Percentiles rank a stretch among this genome's conserved stretches.
phyloP scores from a whole-genome alignment of 176 grass and related monocot genomes.

The Triticum urartu region DNA sequence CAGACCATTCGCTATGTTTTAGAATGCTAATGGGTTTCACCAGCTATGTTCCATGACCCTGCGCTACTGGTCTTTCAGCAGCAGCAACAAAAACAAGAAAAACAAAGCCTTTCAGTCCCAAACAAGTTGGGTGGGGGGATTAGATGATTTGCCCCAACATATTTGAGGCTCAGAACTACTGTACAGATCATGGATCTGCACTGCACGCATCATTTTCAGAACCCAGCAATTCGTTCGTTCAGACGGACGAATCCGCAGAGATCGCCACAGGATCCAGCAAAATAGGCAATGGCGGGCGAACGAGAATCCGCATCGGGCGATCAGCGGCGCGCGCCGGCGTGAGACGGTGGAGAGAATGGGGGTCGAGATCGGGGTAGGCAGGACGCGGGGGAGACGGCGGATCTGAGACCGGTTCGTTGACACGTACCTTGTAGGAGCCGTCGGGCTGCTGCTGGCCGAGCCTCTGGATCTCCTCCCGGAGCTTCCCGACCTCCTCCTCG shows the following conservation, averaged over 20 bases:
- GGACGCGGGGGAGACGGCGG: background rate
- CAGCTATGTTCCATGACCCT: background rate
- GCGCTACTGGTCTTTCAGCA: background rate
- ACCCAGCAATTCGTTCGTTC: background rate
- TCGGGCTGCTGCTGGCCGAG: slow-evolving; percentile 73
- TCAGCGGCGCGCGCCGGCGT: background rate
- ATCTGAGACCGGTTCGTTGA: background rate
- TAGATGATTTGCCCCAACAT: too few species aligned
- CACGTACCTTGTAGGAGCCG: slow-evolving; percentile 77
- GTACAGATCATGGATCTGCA: background rate
- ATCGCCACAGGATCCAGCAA: background rate
- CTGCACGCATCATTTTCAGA: background rate
- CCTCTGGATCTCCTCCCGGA: slow-evolving; percentile 95
- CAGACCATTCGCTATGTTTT: background rate
- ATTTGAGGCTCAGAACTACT: too few species aligned
- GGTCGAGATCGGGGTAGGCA: background rate
- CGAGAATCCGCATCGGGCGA: background rate
- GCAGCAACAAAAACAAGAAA: too few species aligned
- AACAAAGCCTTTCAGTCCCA: too few species aligned
- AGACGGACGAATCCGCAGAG: background rate
- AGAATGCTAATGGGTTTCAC: background rate
- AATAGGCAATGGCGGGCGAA: background rate
- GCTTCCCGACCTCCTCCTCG: slow-evolving; percentile 86
- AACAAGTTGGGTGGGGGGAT: too few species aligned
- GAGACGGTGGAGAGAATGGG: background rate